phyloP scores from a whole-genome alignment of 2,329 filamentous ascomycete species.

The Aspergillus fijiensis region DNA sequence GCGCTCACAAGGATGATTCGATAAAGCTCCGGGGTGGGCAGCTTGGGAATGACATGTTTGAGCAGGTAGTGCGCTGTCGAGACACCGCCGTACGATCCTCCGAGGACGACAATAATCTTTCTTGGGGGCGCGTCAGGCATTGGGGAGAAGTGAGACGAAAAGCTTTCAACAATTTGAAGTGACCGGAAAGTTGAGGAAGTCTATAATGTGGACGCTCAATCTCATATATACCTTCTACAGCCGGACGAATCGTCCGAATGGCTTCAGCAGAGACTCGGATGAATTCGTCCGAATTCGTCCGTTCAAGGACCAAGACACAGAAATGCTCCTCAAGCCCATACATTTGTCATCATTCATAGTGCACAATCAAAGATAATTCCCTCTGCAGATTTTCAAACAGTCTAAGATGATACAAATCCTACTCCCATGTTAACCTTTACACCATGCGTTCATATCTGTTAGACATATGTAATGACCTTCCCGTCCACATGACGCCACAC shows the following conservation, averaged over 20 bases:
- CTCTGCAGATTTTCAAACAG: no score
- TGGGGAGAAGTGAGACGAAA: not conserved
- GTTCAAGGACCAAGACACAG: not conserved
- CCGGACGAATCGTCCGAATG: not conserved
- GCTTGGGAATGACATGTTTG: conserved; percentile 50
- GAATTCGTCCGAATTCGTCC: not conserved
- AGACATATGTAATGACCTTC: no score
- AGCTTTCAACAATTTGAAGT: not conserved
- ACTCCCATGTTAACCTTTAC: no score
- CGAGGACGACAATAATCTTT: conserved; percentile 48
- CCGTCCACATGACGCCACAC: no score
- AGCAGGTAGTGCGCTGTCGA: conserved; percentile 55
- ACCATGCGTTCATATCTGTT: no score
- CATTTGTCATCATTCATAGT: no score
- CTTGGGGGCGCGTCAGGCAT: not conserved
- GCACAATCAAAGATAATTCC: no score
- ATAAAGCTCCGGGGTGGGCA: conserved; percentile 39
- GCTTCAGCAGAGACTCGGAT: not conserved
- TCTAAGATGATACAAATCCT: no score
- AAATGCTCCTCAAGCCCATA: no score
- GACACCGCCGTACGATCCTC: conserved; percentile 55
- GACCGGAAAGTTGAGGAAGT: not conserved
- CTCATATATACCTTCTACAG: not conserved
- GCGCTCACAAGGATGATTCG: conserved; percentile 47
- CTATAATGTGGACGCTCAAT: no score